These are phyloP conservation scores for Fulvia fulva DNA, from an alignment of 2,329 filamentous ascomycete species.

Conservation along the genomic window DNA sequence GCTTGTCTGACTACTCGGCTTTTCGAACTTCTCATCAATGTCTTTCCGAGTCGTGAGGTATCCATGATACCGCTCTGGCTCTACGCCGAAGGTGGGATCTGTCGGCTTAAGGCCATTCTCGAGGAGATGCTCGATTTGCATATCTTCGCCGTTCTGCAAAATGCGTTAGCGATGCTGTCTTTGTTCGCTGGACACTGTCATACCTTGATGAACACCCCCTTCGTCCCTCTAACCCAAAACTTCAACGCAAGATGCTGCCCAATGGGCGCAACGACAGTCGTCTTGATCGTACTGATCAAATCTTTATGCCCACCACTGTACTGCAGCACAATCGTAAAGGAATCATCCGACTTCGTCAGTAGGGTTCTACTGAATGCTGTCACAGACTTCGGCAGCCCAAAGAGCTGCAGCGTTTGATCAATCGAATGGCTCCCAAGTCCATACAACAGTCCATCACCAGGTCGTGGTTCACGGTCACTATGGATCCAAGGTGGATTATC, in stretches of 20 bases:
- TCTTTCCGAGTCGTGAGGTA: conserved; percentile 39
- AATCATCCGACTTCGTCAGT: conserved; percentile 32
- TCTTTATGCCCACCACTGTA: conserved; percentile 32
- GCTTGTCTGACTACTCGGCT: conserved; percentile 21
- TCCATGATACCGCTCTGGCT: conserved; percentile 37
- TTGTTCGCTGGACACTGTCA: background rate
- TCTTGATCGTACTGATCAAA: conserved; percentile 35
- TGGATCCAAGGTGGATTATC: conserved; percentile 41
- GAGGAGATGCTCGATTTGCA: conserved; percentile 36
- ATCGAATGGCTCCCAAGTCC: conserved; percentile 41
- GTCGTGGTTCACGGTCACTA: conserved; percentile 31
- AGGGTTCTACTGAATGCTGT: conserved; percentile 31
- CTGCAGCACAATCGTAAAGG: conserved; percentile 36
- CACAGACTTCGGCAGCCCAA: conserved; percentile 34
- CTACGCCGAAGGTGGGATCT: conserved; percentile 34
- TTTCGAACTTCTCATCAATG: conserved; percentile 34
- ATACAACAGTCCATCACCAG: conserved; percentile 43
- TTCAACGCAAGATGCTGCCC: conserved; percentile 19
- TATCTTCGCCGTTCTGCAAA: conserved; percentile 29
- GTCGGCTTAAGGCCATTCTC: conserved; percentile 26
- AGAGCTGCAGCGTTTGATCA: conserved; percentile 38
- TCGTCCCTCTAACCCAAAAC: conserved; percentile 33
- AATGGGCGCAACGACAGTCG: conserved; percentile 28
- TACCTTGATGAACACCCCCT: conserved; percentile 39
- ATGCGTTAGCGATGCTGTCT: background rate